Base-by-base conservation (phyloP, 192 early-diverging fungal genomes). In the Pilaira anomala region DNA sequence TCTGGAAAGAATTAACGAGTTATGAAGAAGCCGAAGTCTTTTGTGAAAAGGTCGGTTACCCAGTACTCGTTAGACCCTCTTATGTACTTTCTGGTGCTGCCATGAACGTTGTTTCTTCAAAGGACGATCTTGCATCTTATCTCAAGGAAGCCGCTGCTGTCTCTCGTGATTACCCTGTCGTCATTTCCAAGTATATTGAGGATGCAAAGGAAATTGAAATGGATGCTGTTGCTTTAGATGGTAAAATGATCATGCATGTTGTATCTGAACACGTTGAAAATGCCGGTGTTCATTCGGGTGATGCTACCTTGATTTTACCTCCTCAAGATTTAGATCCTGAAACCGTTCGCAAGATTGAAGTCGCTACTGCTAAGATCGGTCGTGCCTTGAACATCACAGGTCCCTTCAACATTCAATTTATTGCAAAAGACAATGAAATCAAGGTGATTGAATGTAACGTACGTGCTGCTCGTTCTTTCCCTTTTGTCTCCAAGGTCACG, bases 401-500 rank as follows among this genome's bases (percentile, higher is more conserved):
- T 24, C 96, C 95, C 16, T 91, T 82, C 86, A 99, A 99, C 80
- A 99, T 99, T 73, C 96, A 99, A 81, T 94, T 99, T 67, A 97
- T 99, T 80, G 93, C 93, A 75, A 99, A 97, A 85, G 91, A 99
- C 81, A 96, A 95, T 67, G 94, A 97, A 75, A 93, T 99, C 80
- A 99, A 99, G 85, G 91, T 99, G 56, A 99, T 99, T 65, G 97
- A 99, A 77, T 99, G 97, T 78, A 99, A 99, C 69, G 85, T 99
- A 46, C 91, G 95, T 57, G 94, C 97, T 2, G 91, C 95, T 13
- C 87, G 97, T 41, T 96, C 94, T 30, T 96, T 98, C 87, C 97
- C 95, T 52, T 99, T 99, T 68, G 93, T 93, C 12, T 97, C 94
- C 73, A 99, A 99, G 85, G 95, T 98, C 7, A 78, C 93, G 14